Conservation (phyloP, 129 eudicot genomes). For the Flaveria linearis region DNA sequence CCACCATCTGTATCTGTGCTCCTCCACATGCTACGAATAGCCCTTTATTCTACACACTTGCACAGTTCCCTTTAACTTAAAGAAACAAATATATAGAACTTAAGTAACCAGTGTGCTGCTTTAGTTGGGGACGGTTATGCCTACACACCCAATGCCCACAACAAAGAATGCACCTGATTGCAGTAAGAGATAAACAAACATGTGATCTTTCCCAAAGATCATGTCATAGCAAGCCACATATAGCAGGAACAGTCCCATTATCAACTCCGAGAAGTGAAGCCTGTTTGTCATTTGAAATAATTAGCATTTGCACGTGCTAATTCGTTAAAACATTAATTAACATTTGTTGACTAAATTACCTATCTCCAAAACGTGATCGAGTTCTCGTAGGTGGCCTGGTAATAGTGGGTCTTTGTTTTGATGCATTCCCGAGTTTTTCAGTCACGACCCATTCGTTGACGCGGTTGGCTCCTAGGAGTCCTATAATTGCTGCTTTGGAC, state of each 20-base stretch:
- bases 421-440: slow-evolving; percentile 71
- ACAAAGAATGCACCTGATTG: slow-evolving; percentile 76
- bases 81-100: slow-evolving; percentile 3
- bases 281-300: slow-evolving; percentile 44
- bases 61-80: slow-evolving; percentile 11
- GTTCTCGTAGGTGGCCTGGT: slow-evolving; percentile 38
- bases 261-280: slow-evolving; percentile 61
- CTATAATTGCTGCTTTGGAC: slow-evolving; percentile 78
- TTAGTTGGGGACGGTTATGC: slow-evolving; percentile 52
- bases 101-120: neutral
- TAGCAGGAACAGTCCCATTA: slow-evolving; percentile 61
- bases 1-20: slow-evolving; percentile 17
- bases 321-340: neutral
- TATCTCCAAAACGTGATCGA: slow-evolving; percentile 53
- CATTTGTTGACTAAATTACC: slow-evolving; percentile 37
- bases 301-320: slow-evolving; percentile 11
- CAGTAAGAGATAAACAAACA: slow-evolving; percentile 62
- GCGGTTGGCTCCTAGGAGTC: slow-evolving; percentile 73
- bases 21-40: slow-evolving; percentile 14
- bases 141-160: slow-evolving; percentile 64
- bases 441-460: slow-evolving; percentile 92
- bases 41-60: slow-evolving; percentile 21
- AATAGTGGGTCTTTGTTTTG: slow-evolving; percentile 37
- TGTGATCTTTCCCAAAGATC: slow-evolving; percentile 55
- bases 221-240: slow-evolving; percentile 58